Conservation (phyloP, 495 filamentous ascomycete species). For the Aspergillus saccharolyticus region DNA sequence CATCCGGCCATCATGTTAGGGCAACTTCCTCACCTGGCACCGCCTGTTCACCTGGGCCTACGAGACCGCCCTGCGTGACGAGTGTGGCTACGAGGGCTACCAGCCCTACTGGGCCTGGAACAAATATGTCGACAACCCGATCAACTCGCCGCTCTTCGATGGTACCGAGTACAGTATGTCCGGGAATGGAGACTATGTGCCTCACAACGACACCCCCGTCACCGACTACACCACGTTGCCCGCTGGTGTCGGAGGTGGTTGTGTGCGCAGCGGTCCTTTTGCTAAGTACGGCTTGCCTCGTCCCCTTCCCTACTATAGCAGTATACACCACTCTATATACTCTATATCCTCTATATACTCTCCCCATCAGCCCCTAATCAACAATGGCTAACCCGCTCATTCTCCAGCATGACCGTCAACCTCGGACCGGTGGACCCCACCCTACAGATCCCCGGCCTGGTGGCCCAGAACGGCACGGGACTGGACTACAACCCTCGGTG, state of each 20-base stretch:
- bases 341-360: no score
- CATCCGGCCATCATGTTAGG: constrained; percentile 30
- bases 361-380: no score
- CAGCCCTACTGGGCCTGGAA: constrained; percentile 57
- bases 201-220: constrained; percentile 22
- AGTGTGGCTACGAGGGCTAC: constrained; percentile 59
- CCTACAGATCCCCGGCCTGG: constrained; percentile 15
- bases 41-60: constrained; percentile 56
- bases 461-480: constrained; percentile 15
- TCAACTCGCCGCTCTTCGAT: constrained; percentile 56
- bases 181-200: constrained; percentile 49
- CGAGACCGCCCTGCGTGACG: constrained; percentile 58
- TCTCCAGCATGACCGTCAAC: constrained; percentile 29
- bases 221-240: constrained; percentile 23
- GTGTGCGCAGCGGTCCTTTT: constrained; percentile 53
- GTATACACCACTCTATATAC: no score
- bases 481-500: constrained; percentile 53
- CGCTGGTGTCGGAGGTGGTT: constrained; percentile 54
- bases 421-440: constrained; percentile 40
- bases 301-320: no score
- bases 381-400: neutral
- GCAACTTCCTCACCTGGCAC: constrained; percentile 63
- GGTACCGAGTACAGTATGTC: constrained; percentile 50
- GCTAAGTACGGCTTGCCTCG: constrained; percentile 15
- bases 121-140: constrained; percentile 42